Evolutionary conservation across 129 eudicot species (phyloP).

Genomic region (Lactuca saligna): DNA sequence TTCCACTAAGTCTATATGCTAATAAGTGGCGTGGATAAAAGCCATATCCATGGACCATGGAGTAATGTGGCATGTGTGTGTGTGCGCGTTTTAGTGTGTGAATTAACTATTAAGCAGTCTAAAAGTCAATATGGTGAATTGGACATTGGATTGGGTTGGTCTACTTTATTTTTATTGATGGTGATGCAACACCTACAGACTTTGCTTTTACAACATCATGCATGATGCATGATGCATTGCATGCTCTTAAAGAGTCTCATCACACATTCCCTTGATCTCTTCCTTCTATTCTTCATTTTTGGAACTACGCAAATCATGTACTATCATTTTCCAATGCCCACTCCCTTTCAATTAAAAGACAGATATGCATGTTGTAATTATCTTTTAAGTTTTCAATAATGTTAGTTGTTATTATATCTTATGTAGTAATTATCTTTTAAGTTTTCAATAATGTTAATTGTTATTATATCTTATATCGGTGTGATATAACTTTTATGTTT

Average conservation of each 20-base stretch:
- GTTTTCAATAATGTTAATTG: too few relatives aligned
- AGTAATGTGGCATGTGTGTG: neutral
- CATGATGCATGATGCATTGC: too few relatives aligned
- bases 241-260: constrained; percentile 38
- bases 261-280: constrained; percentile 40
- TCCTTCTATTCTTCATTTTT: constrained; percentile 39
- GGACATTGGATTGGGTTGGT: constrained; percentile 12
- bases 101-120: neutral
- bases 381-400: neutral
- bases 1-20: constrained; percentile 20
- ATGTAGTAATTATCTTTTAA: too few relatives aligned
- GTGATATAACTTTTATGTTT: too few relatives aligned
- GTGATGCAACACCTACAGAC: constrained; percentile 15
- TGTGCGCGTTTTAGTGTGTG: constrained; percentile 3
- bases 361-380: neutral
- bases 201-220: constrained; percentile 31
- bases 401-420: neutral
- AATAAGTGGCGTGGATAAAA: constrained; percentile 11
- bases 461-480: too few relatives aligned
- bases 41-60: constrained; percentile 11
- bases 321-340: constrained; percentile 27
- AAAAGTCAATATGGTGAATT: constrained; percentile 20
- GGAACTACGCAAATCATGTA: constrained; percentile 27
- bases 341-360: constrained; percentile 2
- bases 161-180: constrained; percentile 16